phyloP scores from a whole-genome alignment of 2,329 filamentous ascomycete genomes.

The Hymenotorrendiella dingleyae region DNA sequence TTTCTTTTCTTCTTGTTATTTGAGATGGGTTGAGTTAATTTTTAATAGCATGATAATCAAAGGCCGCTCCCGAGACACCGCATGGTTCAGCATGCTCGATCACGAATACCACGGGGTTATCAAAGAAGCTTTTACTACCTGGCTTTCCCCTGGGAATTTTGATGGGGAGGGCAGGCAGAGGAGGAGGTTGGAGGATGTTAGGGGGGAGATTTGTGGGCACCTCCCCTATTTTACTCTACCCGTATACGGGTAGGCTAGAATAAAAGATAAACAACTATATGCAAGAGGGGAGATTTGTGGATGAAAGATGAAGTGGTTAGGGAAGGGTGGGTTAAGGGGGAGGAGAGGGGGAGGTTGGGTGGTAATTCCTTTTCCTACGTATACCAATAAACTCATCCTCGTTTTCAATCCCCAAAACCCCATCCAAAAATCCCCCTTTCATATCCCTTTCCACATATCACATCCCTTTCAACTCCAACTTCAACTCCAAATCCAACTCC shows the following conservation, averaged over 20 bases:
- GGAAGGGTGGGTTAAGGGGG: no score
- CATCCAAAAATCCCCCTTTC: neutral
- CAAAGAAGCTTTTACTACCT: constrained; percentile 43
- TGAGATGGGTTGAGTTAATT: neutral
- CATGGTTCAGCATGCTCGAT: constrained; percentile 53
- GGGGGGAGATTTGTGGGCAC: constrained; percentile 4
- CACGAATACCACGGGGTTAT: constrained; percentile 46
- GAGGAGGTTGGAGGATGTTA: constrained; percentile 34
- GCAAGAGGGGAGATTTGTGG: no score
- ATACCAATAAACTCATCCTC: no score
- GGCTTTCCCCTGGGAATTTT: constrained; percentile 52
- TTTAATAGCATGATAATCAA: constrained; percentile 44
- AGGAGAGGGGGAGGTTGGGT: no score
- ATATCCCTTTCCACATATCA: neutral
- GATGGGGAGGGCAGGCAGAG: constrained; percentile 47
- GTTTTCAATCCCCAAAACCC: neutral
- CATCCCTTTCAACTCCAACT: neutral
- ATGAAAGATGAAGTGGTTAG: no score
- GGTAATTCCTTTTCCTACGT: no score
- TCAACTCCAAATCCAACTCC: neutral
- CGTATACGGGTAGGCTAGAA: no score
- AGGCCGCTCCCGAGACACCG: constrained; percentile 51
- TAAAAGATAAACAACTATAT: no score
- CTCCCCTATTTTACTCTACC: no score
- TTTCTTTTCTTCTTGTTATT: neutral